Percentiles rank a stretch among this genome's conserved stretches.
phyloP scores from a whole-genome alignment of 768 basidiomycete species.

The Lactifluus echinatus region DNA sequence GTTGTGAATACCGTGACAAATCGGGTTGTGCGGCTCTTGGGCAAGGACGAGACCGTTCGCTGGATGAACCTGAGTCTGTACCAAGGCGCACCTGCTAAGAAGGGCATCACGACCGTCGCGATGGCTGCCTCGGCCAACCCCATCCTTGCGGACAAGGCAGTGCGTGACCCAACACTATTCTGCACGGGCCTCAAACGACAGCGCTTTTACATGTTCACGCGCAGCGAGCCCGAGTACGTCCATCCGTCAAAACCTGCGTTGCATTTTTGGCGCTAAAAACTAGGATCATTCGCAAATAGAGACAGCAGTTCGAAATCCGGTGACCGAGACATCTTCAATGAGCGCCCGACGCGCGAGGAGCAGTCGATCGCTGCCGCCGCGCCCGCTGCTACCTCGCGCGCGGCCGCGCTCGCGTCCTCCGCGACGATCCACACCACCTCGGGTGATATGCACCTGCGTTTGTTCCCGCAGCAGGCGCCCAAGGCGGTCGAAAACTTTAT shows the following conservation, averaged over 20 bases:
- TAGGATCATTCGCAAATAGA: no score
- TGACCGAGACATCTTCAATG: slow-evolving; percentile 97
- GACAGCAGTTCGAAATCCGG: slow-evolving; percentile 60
- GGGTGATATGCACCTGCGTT: slow-evolving; percentile 83
- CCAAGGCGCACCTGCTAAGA: slow-evolving; percentile 89
- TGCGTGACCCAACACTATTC: slow-evolving; percentile 84
- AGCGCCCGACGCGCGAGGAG: slow-evolving; percentile 93
- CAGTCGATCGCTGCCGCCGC: slow-evolving; percentile 73
- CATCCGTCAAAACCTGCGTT: no score
- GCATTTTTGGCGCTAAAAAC: no score
- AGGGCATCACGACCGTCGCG: slow-evolving; percentile 75
- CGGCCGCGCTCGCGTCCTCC: slow-evolving; percentile 64
- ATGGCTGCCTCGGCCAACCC: slow-evolving; percentile 97
- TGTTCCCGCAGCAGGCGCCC: slow-evolving; percentile 89
- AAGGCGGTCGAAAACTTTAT: slow-evolving; percentile 98
- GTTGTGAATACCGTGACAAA: slow-evolving; percentile 95
- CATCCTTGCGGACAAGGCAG: slow-evolving; percentile 76
- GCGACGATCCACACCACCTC: slow-evolving; percentile 93
- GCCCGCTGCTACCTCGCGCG: slow-evolving; percentile 40
- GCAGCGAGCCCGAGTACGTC: slow-evolving; percentile 76
- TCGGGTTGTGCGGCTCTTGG: slow-evolving; percentile 77
- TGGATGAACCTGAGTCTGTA: slow-evolving; percentile 86
- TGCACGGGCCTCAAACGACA: slow-evolving; percentile 90
- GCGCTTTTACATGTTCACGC: slow-evolving; percentile 92
- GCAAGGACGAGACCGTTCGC: slow-evolving; percentile 89